Base-by-base conservation (phyloP, 108 stramenopile species). In the Halocafeteria seosinensis region DNA sequence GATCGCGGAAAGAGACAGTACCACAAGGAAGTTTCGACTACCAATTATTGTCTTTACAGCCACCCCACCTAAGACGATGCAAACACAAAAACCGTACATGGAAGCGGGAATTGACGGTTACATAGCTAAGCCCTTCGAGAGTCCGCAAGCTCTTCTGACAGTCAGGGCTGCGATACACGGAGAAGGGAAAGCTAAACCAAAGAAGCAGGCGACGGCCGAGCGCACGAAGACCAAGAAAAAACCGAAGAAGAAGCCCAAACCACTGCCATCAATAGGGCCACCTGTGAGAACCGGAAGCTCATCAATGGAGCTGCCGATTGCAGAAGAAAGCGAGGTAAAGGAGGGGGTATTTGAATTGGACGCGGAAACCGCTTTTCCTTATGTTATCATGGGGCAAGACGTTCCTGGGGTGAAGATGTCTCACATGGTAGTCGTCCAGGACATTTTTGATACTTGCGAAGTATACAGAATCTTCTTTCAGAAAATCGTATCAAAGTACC, bases 361-460 rank as follows among this genome's bases (percentile, higher is more conserved):
- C 50, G 76, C 76, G 1, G 76, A 77, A 37, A 78, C 78, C 3
- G 30, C 71, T 9, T 67, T 80, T 21, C 76, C 78, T 6, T 79
- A 78, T 64, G 35, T 38, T 23, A 68, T 81, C 17, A 26, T 79
- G 6, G 80, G 71, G 38, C 32, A 58, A 26, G 42, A 37, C 33
- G 1, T 21, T 30, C 27, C 35, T 6, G 69, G 65, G 0, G 24
- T 50, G 12, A 50, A 32, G 11, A n/a, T 65, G 34, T 83, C 81
- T 70, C 85, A 85, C 50, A 70, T 87, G 36, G 81, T 87, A 24
- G 80, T 89, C 0, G 83, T 85, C 62, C 85, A 89, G 58, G 86
- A 89, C 62, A 64, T 87, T 34, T 89, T 89, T 64, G 88, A 89
- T 38, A 87, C 81, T 26, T 82, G 63, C 53, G 88, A 89, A 68